Base-by-base conservation (phyloP, 768 basidiomycete species). In the Lepiota brunneoincarnata region DNA sequence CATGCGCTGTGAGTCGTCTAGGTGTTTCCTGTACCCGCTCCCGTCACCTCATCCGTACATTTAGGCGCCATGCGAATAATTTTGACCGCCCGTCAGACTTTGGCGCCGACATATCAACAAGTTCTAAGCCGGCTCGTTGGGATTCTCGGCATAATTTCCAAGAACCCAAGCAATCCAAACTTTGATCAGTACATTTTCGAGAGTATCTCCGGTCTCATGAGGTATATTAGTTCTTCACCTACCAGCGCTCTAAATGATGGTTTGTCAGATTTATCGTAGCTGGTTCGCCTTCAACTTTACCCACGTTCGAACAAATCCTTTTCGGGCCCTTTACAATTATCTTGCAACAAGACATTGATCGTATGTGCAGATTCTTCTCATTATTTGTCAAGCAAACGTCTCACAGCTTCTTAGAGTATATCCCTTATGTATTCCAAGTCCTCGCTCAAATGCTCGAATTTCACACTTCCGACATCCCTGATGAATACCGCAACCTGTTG, bases 111-210 rank as follows among this genome's bases (percentile, higher is more conserved):
- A 6, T 89, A 86, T 63, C 80, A 86, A 55, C 75, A 72, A 35
- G 77, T 86, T 2, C 78, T 98, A 6, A 71, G 67, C 38, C 85
- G 89, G 11, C 81, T 99, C 6, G 91, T 97, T 51, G 69, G 72
- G 23, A 95, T 98, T 63, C 78, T 98, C 26, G 87, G 89, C 11
- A 79, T 87, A 51, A 93, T 96, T 61, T 91, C 89, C 56, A 91
- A 89, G 73, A 99, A 99, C 67, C 96, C 97, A 14, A 93, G 91
- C 67, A 99, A 99, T 69, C 97, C 97, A 1, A 86, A 88, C 60
- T 98, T 99, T 70, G 95, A 97, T 68, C 97, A 98, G 68, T 97
- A 92, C 65, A 89, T 93, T 59, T 98, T 99, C 64, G 96, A 99
- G 73, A 90, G 89, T 65, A 84, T 99, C 38, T 89, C 95, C n/a